phyloP scores from a whole-genome alignment of 2,329 filamentous ascomycete genomes.

The Huntiella bhutanensis region DNA sequence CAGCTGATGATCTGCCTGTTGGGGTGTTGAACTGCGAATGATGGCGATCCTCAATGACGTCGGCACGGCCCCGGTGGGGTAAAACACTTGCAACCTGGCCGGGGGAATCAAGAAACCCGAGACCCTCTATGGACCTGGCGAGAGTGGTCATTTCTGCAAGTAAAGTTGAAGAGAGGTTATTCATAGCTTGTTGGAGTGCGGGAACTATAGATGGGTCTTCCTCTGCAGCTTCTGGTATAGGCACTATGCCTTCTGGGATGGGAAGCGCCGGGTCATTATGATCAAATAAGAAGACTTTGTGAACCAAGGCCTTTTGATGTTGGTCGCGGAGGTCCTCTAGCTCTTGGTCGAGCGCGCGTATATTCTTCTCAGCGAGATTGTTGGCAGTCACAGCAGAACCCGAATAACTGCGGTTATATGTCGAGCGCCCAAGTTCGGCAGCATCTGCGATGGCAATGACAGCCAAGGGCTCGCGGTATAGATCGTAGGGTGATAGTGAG shows the following conservation, averaged over 20 bases:
- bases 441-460: slow-evolving; percentile 77
- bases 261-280: slow-evolving; percentile 34
- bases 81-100: slow-evolving; percentile 27
- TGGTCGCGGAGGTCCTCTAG: slow-evolving; percentile 51
- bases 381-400: slow-evolving; percentile 2
- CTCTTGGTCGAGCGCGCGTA: slow-evolving; percentile 43
- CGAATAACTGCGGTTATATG: slow-evolving; percentile 27
- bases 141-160: slow-evolving; percentile 59
- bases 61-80: slow-evolving; percentile 10
- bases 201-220: slow-evolving; percentile 23
- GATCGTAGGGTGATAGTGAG: slow-evolving; percentile 70
- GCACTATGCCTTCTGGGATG: slow-evolving; percentile 47
- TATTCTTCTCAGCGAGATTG: slow-evolving; percentile 30
- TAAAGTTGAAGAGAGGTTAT: slow-evolving; percentile 54
- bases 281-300: slow-evolving; percentile 67
- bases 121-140: slow-evolving; percentile 52
- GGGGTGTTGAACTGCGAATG: slow-evolving; percentile 36
- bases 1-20: slow-evolving; percentile 30
- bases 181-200: slow-evolving; percentile 56
- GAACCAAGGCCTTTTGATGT: slow-evolving; percentile 58
- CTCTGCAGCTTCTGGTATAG: slow-evolving; percentile 51
- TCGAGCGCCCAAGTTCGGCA: slow-evolving; percentile 38
- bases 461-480: slow-evolving; percentile 67
- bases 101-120: slow-evolving; percentile 62
- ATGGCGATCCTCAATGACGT: slow-evolving; percentile 23